These are phyloP conservation scores for Penicillium freii DNA, from an alignment of 2,329 filamentous ascomycete species.

Conservation along the genomic window DNA sequence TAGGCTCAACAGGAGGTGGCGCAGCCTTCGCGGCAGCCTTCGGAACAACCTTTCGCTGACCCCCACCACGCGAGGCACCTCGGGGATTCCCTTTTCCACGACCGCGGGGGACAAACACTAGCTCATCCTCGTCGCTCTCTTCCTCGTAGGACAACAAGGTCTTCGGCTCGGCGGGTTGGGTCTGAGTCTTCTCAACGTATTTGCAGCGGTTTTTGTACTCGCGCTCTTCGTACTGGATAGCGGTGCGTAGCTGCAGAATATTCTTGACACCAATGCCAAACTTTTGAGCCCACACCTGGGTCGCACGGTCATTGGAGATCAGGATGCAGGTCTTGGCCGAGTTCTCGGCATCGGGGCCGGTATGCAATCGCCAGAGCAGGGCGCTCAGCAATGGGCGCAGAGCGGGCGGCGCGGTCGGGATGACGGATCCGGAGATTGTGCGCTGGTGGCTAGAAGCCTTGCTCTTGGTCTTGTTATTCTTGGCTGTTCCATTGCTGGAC, in stretches of 20 bases:
- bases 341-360: constrained; percentile 32
- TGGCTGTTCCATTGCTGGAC: constrained; percentile 21
- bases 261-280: constrained; percentile 50
- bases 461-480: constrained; percentile 22
- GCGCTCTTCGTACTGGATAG: constrained; percentile 48
- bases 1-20: constrained; percentile 27
- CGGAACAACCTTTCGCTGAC: constrained; percentile 32
- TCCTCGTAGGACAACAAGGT: constrained; percentile 48
- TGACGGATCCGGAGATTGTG: constrained; percentile 33
- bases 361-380: constrained; percentile 47
- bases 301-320: constrained; percentile 45
- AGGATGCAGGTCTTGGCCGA: constrained; percentile 42
- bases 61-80: constrained; percentile 28
- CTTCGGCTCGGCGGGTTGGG: constrained; percentile 38
- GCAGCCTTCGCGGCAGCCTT: constrained; percentile 29
- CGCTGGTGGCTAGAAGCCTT: constrained; percentile 31
- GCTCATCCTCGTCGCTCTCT: constrained; percentile 50
- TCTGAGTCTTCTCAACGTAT: constrained; percentile 45
- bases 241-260: constrained; percentile 48
- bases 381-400: constrained; percentile 47
- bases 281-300: constrained; percentile 47
- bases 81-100: constrained; percentile 37
- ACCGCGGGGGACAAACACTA: constrained; percentile 47
- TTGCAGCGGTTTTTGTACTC: constrained; percentile 48
- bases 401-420: constrained; percentile 40